Evolutionary conservation across 2,329 filamentous ascomycete species (phyloP), one percentile per base, ranked within the genome.

Genomic region (Achaetomium macrosporum): DNA sequence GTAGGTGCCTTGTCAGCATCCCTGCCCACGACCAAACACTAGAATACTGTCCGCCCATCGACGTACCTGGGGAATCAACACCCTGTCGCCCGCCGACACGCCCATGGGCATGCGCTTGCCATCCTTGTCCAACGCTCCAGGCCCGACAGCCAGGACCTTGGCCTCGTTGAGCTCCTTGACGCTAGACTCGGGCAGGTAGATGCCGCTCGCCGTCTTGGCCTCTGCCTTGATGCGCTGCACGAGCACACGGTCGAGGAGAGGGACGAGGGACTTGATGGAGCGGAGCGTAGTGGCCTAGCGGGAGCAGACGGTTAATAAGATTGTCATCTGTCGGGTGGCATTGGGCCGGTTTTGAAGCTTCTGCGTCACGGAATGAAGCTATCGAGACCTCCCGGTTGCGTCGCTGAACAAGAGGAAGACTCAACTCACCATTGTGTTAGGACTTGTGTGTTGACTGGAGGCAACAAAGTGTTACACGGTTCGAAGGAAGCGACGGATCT

Each of bases 151-250:
- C 57, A 99, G 78, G 51, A 99, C 93, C 76, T 90, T 91, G 66
- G 89, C 93, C 80, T 97, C 92, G 76, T 96, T 97, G 70, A 97
- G 83, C 74, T 99, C 93, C 83, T 99, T 96, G 69, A 97, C 90
- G 67, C 87, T 88, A 58, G 86, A 91, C 79, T 99, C 93, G 64
- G 93, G 93, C 61, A 99, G 88, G 81, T 95, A 96, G 81, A 99
- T 96, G 67, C 93, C 93, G 68, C 85, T 85, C 65, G 93, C 90
- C 46, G 93, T 99, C 82, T 96, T 96, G 70, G 90, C 74, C 76
- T 97, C 92, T 67, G 92, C 88, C 80, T 97, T 97, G 77, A 96
- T 76, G 75, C 93, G 90, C 84, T 99, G 93, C 64, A 99, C 90
- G 61, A 99, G 87, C 65, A 99, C 90, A 66, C 93, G 92, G 84